Percentiles rank a stretch among this genome's conserved stretches.
Conservation (phyloP, 2,329 filamentous ascomycete species). For the Fusarium anthophilum region DNA sequence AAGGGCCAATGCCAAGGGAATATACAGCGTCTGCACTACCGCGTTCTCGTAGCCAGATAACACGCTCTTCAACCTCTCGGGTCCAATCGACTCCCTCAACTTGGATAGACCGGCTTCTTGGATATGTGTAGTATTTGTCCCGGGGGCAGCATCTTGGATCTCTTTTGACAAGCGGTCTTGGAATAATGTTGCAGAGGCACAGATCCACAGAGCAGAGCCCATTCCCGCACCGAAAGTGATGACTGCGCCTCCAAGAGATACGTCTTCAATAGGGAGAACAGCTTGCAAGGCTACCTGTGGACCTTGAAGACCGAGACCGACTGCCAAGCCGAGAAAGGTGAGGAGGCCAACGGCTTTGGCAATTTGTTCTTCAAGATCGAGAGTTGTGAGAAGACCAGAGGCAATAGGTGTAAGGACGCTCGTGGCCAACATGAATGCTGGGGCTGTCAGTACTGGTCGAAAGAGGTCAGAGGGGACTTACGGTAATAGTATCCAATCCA, state of each 20-base stretch:
- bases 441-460: background rate
- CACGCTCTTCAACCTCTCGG: conserved; percentile 15
- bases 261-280: conserved; percentile 29
- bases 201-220: conserved; percentile 39
- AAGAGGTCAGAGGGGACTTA: accelerated
- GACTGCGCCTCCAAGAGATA: conserved; percentile 37
- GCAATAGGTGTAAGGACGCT: conserved; percentile 33
- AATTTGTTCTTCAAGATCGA: conserved; percentile 33
- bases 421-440: conserved; percentile 39
- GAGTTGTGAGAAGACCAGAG: conserved; percentile 35
- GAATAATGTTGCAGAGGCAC: conserved; percentile 38
- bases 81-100: conserved; percentile 25
- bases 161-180: conserved; percentile 30
- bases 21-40: conserved; percentile 37
- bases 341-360: conserved; percentile 32
- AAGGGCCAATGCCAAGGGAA: conserved; percentile 28
- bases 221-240: conserved; percentile 37
- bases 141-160: conserved; percentile 21
- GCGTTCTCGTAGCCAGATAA: conserved; percentile 36
- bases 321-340: conserved; percentile 31
- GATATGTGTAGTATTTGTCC: conserved; percentile 1
- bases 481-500: conserved; percentile 40
- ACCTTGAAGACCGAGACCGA: conserved; percentile 37
- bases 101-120: conserved; percentile 24
- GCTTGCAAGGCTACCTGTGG: conserved; percentile 33